Conservation (phyloP, 1,139 yeast species). For the Sugiyamaella sp. region DNA sequence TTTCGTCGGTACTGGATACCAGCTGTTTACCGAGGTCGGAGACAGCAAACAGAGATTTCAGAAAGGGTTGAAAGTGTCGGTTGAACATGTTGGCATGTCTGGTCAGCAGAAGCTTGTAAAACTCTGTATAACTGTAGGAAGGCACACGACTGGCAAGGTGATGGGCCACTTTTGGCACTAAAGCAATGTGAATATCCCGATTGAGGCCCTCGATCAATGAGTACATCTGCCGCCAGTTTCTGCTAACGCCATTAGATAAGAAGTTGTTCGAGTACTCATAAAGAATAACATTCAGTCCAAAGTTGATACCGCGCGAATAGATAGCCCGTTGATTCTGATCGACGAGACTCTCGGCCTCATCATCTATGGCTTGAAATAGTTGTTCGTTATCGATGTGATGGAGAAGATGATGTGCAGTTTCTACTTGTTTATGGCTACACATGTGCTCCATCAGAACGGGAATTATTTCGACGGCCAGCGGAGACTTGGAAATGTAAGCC, state of each 20-base stretch:
- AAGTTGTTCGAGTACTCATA: conserved; percentile 15
- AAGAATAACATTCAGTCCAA: conserved; percentile 29
- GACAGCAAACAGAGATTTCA: conserved; percentile 25
- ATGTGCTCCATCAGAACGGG: conserved; percentile 26
- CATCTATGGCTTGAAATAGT: not conserved
- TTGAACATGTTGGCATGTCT: conserved; percentile 25
- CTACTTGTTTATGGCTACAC: conserved; percentile 16
- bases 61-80: conserved; percentile 17
- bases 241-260: conserved; percentile 17
- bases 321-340: not conserved
- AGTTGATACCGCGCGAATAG: conserved; percentile 23
- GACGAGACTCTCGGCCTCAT: not conserved
- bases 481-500: conserved; percentile 23
- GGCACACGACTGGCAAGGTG: conserved; percentile 30
- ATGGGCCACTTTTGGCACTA: conserved; percentile 27
- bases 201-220: conserved; percentile 25
- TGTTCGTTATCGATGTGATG: conserved; percentile 21
- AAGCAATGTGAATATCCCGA: conserved; percentile 21
- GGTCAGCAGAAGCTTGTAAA: conserved; percentile 30
- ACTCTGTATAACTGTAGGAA: conserved; percentile 25
- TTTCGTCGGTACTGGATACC: conserved; percentile 29
- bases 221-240: conserved; percentile 27
- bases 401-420: conserved; percentile 23
- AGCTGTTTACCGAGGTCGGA: conserved; percentile 31
- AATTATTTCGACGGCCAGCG: conserved; percentile 25